These are phyloP conservation scores for Mycena latifolia DNA, from an alignment of 768 basidiomycete genomes.

Conservation along the genomic window DNA sequence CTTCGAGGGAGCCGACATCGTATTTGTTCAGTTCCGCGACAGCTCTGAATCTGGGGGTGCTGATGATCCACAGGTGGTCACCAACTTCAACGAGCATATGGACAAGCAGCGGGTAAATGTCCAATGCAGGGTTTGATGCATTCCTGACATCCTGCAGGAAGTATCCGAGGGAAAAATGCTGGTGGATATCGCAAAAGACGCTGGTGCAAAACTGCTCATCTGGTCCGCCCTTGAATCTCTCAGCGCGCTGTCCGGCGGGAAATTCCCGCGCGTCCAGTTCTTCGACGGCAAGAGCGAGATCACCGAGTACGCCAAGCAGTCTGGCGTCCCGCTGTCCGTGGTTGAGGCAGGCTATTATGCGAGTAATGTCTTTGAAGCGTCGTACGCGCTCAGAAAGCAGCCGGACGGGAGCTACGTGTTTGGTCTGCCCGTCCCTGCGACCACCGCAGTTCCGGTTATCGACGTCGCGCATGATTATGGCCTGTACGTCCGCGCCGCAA, in stretches of 20 bases:
- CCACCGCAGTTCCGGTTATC: conserved; percentile 19
- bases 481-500: conserved; percentile 29
- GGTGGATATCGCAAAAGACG: conserved; percentile 16
- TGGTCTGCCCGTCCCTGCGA: conserved; percentile 20
- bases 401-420: conserved; percentile 28
- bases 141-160: conserved; percentile 15
- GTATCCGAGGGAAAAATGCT: conserved; percentile 30
- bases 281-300: conserved; percentile 28
- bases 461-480: conserved; percentile 31
- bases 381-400: conserved; percentile 28
- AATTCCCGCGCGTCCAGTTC: conserved; percentile 11
- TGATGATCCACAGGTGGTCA: conserved; percentile 13
- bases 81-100: conserved; percentile 31
- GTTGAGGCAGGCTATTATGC: conserved; percentile 27
- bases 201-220: conserved; percentile 23
- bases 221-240: conserved; percentile 30
- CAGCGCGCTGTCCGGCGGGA: conserved; percentile 20
- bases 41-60: neutral
- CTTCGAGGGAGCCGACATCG: conserved; percentile 26
- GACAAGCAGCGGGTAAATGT: conserved; percentile 16
- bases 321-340: conserved; percentile 23
- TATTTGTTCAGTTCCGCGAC: conserved; percentile 6
- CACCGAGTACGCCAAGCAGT: conserved; percentile 23
- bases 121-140: neutral
- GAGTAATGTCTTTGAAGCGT: conserved; percentile 23